These are phyloP conservation scores for Paramecium primaurelia DNA, from an alignment of 73 alveolate genomes.

Conservation along the genomic window DNA sequence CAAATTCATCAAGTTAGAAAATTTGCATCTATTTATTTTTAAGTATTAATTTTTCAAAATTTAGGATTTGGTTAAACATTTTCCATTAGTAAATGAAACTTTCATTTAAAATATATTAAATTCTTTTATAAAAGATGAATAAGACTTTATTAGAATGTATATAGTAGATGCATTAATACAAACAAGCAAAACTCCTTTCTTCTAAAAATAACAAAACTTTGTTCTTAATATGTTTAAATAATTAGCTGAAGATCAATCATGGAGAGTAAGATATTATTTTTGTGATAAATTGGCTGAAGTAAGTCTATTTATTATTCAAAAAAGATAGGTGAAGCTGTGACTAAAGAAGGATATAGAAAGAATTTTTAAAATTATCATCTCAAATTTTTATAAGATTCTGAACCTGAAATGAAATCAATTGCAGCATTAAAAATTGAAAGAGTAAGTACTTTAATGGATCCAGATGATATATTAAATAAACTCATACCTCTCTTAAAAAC, in stretches of 20 bases:
- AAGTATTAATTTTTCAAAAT: neutral
- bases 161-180: slow-evolving; percentile 51
- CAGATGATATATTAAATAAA: slow-evolving; percentile 40
- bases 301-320: neutral
- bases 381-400: slow-evolving; percentile 47
- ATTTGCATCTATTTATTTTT: slow-evolving; percentile 36
- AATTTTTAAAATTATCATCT: slow-evolving; percentile 27
- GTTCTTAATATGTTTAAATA: neutral
- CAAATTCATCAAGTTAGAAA: slow-evolving; percentile 53
- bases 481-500: slow-evolving; percentile 43
- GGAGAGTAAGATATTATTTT: slow-evolving; percentile 61
- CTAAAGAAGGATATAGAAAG: slow-evolving; percentile 47
- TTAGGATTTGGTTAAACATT: slow-evolving; percentile 57
- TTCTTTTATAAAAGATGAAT: slow-evolving; percentile 43
- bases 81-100: slow-evolving; percentile 9
- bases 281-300: slow-evolving; percentile 61
- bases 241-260: slow-evolving; percentile 50
- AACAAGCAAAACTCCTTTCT: neutral
- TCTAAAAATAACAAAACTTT: neutral
- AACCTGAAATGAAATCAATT: slow-evolving; percentile 61
- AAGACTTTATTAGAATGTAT: slow-evolving; percentile 55
- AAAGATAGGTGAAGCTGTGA: slow-evolving; percentile 47
- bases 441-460: slow-evolving; percentile 44
- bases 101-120: slow-evolving; percentile 14
- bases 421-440: slow-evolving; percentile 55